Evolutionary conservation across 2,329 filamentous ascomycete species (phyloP).

Genomic region (Sordariomycetes sp.): DNA sequence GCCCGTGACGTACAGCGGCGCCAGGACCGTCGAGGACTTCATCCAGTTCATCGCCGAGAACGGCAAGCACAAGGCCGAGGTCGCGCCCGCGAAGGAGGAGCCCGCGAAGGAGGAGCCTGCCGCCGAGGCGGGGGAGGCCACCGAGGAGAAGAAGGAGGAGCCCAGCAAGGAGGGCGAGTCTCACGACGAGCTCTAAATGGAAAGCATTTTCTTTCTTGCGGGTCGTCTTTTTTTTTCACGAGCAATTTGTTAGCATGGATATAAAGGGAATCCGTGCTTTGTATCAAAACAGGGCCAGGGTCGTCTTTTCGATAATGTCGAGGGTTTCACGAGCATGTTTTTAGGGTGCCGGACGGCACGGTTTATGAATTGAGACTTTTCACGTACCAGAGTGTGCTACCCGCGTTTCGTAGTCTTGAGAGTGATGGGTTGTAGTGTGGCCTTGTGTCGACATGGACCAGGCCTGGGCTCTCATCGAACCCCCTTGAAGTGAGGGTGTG

Average conservation of each 20-base stretch:
- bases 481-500: no score
- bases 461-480: no score
- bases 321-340: slow-evolving; percentile 2
- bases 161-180: slow-evolving; percentile 29
- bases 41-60: slow-evolving; percentile 90
- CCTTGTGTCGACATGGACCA: not conserved
- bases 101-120: slow-evolving; percentile 42
- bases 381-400: not conserved
- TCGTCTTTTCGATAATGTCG: slow-evolving; percentile 1
- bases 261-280: slow-evolving; percentile 2
- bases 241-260: slow-evolving; percentile 3
- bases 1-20: slow-evolving; percentile 78
- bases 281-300: slow-evolving; percentile 5
- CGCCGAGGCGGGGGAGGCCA: slow-evolving; percentile 25
- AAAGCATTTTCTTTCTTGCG: not conserved
- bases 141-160: slow-evolving; percentile 24
- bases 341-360: slow-evolving; percentile 3
- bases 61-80: slow-evolving; percentile 76
- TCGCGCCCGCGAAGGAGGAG: slow-evolving; percentile 43
- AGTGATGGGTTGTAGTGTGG: not conserved
- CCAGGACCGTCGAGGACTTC: slow-evolving; percentile 84
- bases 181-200: slow-evolving; percentile 68
- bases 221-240: not conserved
- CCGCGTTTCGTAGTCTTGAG: not conserved
- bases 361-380: slow-evolving; percentile 1